Evolutionary conservation across 1,284 basidiomycete genomes (phyloP), one percentile per base, ranked within the genome.

Genomic region (Leucocoprinus gongylophorus): DNA sequence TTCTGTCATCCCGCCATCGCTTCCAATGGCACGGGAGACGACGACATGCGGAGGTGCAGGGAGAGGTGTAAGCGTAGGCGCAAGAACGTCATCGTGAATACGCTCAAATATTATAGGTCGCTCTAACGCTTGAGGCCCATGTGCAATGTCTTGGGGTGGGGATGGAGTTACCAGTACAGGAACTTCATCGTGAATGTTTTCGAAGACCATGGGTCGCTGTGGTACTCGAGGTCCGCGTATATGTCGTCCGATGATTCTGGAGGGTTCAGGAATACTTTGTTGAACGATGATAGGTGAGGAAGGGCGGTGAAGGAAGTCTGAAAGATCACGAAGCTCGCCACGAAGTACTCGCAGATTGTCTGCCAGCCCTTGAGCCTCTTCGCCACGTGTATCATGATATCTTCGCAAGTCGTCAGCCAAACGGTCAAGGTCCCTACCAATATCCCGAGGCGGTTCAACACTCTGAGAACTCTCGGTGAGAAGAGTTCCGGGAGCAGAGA

Each of bases 351-450:
- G 72, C 2, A 91, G 67, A 56, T 81, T 80, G 35, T 79, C 78
- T 1, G 76, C 72, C 20, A 89, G 63, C 15, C 83, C 81, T 35
- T 75, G 68, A 43, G 73, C 77, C 57, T 90, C 86, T 1, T 75
- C 70, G 0, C 78, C 80, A 50, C 83, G 68, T 15, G 70, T 67
- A 33, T 74, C 71, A 59, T 88, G 79, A 32, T 83, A 69, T 8
- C 78, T 74, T 28, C 81, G 74, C n/a, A 91, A 64, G 54, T 83
- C 79, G 9, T 84, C 77, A 21, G 83, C 72, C 10, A 91, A 64
- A 7, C 77, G 71, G 57, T 83, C 80, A 21, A 91, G 73, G 58
- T 89, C 86, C n/a, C 78, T 72, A 3, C 75, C 77, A 46, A 85
- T 53, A 73, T 78, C 63, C 64, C 74, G 59, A 38, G 39, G 17